phyloP scores from a whole-genome alignment of 1,284 basidiomycete species.

The Trichosporon sp. region DNA sequence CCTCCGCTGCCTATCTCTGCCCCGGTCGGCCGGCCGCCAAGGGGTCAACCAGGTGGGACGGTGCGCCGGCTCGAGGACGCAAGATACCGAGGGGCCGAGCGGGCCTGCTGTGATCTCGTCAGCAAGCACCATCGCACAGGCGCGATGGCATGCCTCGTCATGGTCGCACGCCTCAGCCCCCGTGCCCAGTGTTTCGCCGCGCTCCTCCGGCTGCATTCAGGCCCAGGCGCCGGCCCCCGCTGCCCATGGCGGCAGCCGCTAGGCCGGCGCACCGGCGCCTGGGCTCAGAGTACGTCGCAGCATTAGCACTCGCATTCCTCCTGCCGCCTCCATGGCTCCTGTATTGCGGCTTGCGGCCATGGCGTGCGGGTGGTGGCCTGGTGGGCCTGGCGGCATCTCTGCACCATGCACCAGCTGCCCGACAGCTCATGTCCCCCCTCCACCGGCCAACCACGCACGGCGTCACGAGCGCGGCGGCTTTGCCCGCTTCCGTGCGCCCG shows the following conservation, averaged over 20 bases:
- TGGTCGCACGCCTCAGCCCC: background rate
- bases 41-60: background rate
- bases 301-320: background rate
- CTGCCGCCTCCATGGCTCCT: background rate
- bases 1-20: background rate
- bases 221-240: background rate
- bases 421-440: background rate
- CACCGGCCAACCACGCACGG: background rate
- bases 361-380: background rate
- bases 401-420: background rate
- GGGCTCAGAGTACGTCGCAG: background rate
- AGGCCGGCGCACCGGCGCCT: background rate
- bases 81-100: background rate
- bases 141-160: background rate
- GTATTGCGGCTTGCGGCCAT: background rate
- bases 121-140: background rate
- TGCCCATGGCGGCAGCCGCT: background rate
- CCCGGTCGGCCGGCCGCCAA: background rate
- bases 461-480: background rate
- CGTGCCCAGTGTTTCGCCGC: background rate
- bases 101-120: background rate
- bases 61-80: background rate
- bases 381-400: background rate
- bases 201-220: background rate
- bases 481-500: background rate